Conservation (phyloP, 208 protist genomes). For the Angomonas deanei region DNA sequence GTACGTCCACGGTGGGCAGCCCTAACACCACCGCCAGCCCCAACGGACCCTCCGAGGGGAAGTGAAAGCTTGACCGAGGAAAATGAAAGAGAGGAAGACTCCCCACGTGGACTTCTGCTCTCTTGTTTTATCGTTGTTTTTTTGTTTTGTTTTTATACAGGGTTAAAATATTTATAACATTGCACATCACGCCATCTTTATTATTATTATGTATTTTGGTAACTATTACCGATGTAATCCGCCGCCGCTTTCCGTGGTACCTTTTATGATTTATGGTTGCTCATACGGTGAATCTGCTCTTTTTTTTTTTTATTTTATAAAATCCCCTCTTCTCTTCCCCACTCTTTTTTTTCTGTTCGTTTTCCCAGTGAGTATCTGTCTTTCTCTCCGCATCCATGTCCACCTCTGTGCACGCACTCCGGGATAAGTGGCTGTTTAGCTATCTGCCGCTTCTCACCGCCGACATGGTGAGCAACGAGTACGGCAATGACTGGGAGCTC, state of each 20-base stretch:
- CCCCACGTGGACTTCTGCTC: no score
- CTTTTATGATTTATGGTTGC: no score
- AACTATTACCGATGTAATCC: no score
- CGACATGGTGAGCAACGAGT: constrained; percentile 65
- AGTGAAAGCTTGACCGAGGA: no score
- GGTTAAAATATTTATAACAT: no score
- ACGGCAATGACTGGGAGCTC: constrained; percentile 84
- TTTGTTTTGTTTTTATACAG: no score
- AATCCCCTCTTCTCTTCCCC: constrained; percentile 1
- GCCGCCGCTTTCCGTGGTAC: no score
- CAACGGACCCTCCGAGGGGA: no score
- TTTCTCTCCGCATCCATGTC: constrained; percentile 8
- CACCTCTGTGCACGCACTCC: constrained; percentile 51
- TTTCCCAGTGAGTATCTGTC: not conserved
- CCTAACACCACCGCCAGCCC: not conserved
- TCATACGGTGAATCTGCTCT: not conserved
- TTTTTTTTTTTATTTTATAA: constrained; percentile 13
- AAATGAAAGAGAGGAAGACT: not conserved
- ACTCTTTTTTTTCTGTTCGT: constrained; percentile 2
- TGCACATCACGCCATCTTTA: no score
- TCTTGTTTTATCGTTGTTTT: no score
- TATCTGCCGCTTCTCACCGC: constrained; percentile 72
- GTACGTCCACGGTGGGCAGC: not conserved
- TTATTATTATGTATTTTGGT: no score
- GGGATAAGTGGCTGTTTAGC: constrained; percentile 79